Evolutionary conservation across 345 rosid species (phyloP).

Genomic region (Aquilaria sinensis): DNA sequence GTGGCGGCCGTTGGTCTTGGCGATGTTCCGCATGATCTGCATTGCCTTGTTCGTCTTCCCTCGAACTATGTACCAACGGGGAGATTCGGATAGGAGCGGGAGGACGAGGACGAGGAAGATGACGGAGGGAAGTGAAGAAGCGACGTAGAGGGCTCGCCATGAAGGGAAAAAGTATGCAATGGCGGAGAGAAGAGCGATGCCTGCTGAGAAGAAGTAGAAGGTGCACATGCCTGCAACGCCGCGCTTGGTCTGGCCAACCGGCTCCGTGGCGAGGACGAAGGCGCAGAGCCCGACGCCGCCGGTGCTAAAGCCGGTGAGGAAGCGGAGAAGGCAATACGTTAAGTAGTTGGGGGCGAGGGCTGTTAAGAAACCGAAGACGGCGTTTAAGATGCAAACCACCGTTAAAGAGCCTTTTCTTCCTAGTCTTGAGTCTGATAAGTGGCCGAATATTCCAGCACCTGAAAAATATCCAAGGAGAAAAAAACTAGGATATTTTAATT

Average conservation of each 20-base stretch:
- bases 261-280: conserved; percentile 75
- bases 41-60: conserved; percentile 57
- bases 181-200: conserved; percentile 57
- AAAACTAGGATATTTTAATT: too few species aligned
- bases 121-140: conserved; percentile 59
- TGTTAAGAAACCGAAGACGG: conserved; percentile 57
- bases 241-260: conserved; percentile 70
- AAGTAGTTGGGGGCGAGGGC: conserved; percentile 61
- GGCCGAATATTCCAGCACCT: conserved; percentile 89
- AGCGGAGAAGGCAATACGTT: conserved; percentile 49
- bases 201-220: conserved; percentile 76
- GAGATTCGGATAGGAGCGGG: conserved; percentile 70
- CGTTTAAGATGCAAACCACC: conserved; percentile 56
- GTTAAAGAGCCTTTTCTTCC: conserved; percentile 85
- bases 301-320: conserved; percentile 77
- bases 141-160: conserved; percentile 66
- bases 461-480: conserved; percentile 5
- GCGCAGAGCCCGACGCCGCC: conserved; percentile 81
- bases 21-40: conserved; percentile 54
- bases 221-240: conserved; percentile 88
- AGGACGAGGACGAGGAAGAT: conserved; percentile 48
- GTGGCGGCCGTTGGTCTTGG: conserved; percentile 38
- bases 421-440: conserved; percentile 67
- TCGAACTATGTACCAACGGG: conserved; percentile 84
- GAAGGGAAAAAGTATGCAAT: conserved; percentile 52